Percentiles rank a stretch among this genome's conserved stretches.
phyloP scores from a whole-genome alignment of 352 stramenopile species.

The Phytophthora parvispora region DNA sequence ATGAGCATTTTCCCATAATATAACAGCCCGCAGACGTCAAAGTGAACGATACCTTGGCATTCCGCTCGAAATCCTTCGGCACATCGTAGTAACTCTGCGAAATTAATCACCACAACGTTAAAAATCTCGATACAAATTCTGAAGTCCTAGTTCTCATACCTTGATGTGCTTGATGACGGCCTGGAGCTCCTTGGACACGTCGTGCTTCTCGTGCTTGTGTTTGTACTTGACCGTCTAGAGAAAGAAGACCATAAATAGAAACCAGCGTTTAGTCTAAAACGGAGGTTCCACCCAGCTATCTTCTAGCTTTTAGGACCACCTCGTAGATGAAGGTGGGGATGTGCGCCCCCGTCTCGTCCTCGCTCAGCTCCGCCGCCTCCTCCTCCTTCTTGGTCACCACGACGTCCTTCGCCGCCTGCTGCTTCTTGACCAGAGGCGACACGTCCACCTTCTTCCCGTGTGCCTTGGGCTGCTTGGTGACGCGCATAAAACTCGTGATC shows the following conservation, averaged over 20 bases:
- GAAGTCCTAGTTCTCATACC: too few species aligned
- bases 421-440: conserved; percentile 21
- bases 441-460: conserved; percentile 36
- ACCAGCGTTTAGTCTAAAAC: background rate
- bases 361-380: conserved; percentile 1
- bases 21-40: background rate
- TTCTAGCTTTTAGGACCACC: conserved; percentile 19
- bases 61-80: conserved; percentile 59
- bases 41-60: conserved; percentile 38
- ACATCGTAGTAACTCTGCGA: conserved; percentile 57
- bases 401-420: background rate
- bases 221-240: conserved; percentile 64
- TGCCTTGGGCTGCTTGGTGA: conserved; percentile 65
- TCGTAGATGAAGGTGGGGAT: conserved; percentile 73
- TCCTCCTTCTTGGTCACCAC: conserved; percentile 13
- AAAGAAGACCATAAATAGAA: background rate
- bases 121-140: too few species aligned
- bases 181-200: conserved; percentile 45
- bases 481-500: conserved; percentile 78
- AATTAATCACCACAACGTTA: background rate
- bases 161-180: conserved; percentile 61
- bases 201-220: conserved; percentile 42
- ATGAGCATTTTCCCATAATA: background rate
- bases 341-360: conserved; percentile 43
- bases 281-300: background rate